These are phyloP conservation scores for Botryotinia convoluta DNA, from an alignment of 2,329 filamentous ascomycete species.

Conservation along the genomic window DNA sequence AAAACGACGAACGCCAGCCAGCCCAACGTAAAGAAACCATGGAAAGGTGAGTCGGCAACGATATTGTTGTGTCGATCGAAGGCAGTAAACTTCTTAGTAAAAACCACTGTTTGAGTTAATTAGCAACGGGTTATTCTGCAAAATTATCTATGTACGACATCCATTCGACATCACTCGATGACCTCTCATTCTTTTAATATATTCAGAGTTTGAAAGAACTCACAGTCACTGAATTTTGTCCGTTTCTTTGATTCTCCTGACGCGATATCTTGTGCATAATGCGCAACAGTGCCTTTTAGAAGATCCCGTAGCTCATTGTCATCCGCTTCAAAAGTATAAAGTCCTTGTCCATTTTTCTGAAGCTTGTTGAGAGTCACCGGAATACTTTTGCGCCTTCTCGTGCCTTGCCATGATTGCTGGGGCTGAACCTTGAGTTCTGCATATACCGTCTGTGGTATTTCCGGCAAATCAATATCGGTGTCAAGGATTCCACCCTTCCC, in stretches of 20 bases:
- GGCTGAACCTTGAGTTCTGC: constrained; percentile 25
- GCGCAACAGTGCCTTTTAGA: constrained; percentile 31
- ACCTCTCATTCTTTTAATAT: background rate
- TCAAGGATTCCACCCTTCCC: constrained; percentile 39
- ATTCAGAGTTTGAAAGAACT: background rate
- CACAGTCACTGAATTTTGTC: constrained; percentile 45
- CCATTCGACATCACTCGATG: background rate
- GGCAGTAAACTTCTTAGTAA: constrained; percentile 69
- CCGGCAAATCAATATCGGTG: constrained; percentile 24
- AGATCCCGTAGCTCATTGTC: constrained; percentile 34
- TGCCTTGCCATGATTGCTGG: constrained; percentile 20
- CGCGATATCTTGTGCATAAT: constrained; percentile 30
- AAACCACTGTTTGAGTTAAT: constrained; percentile 51
- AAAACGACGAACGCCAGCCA: constrained; percentile 69
- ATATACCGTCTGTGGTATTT: constrained; percentile 25
- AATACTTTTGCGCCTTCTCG: constrained; percentile 31
- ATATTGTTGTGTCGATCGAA: constrained; percentile 71
- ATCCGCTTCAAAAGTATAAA: constrained; percentile 35
- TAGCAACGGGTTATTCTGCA: background rate
- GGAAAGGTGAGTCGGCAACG: constrained; percentile 66
- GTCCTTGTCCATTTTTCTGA: constrained; percentile 28
- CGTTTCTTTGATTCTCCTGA: constrained; percentile 30
- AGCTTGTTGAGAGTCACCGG: constrained; percentile 36
- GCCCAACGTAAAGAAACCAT: constrained; percentile 77
- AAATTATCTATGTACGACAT: background rate